Evolutionary conservation across 1,284 basidiomycete species (phyloP).

Genomic region (Ustilago trichophora): DNA sequence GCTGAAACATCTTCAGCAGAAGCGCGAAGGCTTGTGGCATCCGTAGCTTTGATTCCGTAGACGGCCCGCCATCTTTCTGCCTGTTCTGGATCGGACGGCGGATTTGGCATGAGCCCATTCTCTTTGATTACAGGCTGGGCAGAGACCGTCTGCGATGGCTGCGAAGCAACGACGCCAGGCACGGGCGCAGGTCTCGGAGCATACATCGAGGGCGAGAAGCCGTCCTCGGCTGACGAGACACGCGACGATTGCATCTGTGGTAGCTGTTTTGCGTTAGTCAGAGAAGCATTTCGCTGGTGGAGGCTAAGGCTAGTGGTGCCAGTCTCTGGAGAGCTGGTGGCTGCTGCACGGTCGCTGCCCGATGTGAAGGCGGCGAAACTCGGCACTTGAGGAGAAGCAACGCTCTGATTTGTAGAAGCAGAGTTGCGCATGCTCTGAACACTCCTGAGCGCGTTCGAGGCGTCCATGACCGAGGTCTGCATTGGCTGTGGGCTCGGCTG

Average conservation of each 20-base stretch:
- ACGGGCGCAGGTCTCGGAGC: conserved; percentile 26
- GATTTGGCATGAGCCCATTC: conserved; percentile 24
- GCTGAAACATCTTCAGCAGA: conserved; percentile 25
- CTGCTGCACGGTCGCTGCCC: conserved; percentile 22
- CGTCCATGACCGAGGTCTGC: conserved; percentile 23
- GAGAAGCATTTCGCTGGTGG: conserved; percentile 28
- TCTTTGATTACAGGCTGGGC: conserved; percentile 6
- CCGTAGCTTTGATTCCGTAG: conserved; percentile 33
- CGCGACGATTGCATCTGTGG: conserved; percentile 7
- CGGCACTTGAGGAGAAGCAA: conserved; percentile 13
- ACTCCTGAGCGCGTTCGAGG: conserved; percentile 22
- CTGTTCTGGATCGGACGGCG: conserved; percentile 33
- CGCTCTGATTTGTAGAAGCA: conserved; percentile 17
- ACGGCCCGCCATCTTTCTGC: conserved; percentile 41
- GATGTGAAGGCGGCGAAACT: conserved; percentile 20
- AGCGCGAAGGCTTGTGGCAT: conserved; percentile 24
- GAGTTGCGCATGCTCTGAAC: conserved; percentile 38
- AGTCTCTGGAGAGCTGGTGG: conserved; percentile 31
- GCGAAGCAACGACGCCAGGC: conserved; percentile 9
- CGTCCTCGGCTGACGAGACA: conserved; percentile 6
- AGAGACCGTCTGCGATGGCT: background rate
- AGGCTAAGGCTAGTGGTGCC: conserved; percentile 26
- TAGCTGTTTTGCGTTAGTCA: conserved; percentile 17
- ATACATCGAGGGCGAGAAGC: conserved; percentile 4
- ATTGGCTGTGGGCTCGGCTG: conserved; percentile 17